Percentiles rank a stretch among this genome's conserved stretches.
These are phyloP conservation scores for Starmerella roubikii DNA, from an alignment of 805 yeast genomes.

Conservation along the genomic window DNA sequence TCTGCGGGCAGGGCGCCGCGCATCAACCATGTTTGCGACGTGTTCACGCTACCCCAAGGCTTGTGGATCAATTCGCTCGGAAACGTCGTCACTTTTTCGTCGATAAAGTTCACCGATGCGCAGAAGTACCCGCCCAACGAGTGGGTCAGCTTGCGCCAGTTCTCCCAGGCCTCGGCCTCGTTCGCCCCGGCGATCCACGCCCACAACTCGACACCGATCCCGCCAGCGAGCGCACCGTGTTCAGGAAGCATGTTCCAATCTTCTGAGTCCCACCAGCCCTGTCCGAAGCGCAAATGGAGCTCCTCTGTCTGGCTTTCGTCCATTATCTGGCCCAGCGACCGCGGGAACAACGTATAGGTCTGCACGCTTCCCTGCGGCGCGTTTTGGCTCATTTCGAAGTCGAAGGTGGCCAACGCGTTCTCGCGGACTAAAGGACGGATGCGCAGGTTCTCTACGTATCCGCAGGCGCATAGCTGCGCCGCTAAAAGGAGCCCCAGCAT, in stretches of 20 bases:
- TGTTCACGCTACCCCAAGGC: conserved; percentile 7
- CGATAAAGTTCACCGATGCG: conserved; percentile 84
- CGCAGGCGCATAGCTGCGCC: neutral
- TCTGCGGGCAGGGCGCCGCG: conserved; percentile 88
- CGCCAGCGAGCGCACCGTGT: conserved; percentile 65
- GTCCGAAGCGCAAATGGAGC: conserved; percentile 73
- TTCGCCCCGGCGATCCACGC: conserved; percentile 59
- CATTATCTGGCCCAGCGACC: conserved; percentile 64
- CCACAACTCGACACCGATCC: conserved; percentile 92
- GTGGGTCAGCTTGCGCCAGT: conserved; percentile 64
- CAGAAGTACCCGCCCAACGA: conserved; percentile 84
- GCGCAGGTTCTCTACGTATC: conserved; percentile 45
- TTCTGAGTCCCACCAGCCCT: conserved; percentile 90
- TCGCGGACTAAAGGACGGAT: conserved; percentile 65
- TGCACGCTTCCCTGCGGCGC: conserved; percentile 10
- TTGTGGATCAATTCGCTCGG: conserved; percentile 31
- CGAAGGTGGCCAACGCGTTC: conserved; percentile 54
- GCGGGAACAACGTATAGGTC: conserved; percentile 44
- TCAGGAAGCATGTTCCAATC: conserved; percentile 73
- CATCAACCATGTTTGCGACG: conserved; percentile 23
- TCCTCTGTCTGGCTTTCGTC: conserved; percentile 54
- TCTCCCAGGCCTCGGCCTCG: conserved; percentile 39
- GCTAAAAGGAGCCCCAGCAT: too few relatives aligned
- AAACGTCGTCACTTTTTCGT: conserved; percentile 59
- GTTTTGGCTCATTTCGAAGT: conserved; percentile 32